Evolutionary conservation across 768 basidiomycete species (phyloP).

Genomic region (Calvatia gigantea): DNA sequence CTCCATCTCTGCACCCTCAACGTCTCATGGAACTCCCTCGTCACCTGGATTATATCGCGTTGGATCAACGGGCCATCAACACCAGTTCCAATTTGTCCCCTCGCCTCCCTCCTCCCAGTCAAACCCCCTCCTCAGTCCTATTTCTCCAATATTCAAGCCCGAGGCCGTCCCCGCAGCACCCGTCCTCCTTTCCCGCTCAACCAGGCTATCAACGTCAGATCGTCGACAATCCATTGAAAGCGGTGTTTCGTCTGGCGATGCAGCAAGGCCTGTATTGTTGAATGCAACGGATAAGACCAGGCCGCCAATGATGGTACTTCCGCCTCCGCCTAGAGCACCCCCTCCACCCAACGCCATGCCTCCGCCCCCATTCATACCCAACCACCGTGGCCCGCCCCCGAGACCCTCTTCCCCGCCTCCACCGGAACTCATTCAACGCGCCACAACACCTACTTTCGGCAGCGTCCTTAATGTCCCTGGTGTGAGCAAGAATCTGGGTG

Average conservation of each 20-base stretch:
- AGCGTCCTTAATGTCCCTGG: constrained; percentile 55
- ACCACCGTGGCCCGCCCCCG: constrained; percentile 69
- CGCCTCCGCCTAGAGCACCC: constrained; percentile 74
- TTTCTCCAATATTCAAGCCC: constrained; percentile 25
- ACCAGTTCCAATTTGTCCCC: constrained; percentile 66
- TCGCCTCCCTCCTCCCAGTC: constrained; percentile 38
- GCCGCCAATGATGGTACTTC: constrained; percentile 82
- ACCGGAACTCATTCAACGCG: constrained; percentile 86
- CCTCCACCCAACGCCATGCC: constrained; percentile 71
- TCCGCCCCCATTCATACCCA: constrained; percentile 76
- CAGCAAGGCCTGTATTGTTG: constrained; percentile 38
- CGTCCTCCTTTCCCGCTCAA: constrained; percentile 34
- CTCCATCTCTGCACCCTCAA: constrained; percentile 17
- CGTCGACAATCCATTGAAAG: constrained; percentile 74
- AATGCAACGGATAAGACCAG: constrained; percentile 69
- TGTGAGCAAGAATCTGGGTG: constrained; percentile 6
- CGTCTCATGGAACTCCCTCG: constrained; percentile 21
- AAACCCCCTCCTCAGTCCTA: constrained; percentile 21
- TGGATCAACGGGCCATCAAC: constrained; percentile 37
- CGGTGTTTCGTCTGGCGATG: constrained; percentile 47
- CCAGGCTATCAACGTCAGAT: constrained; percentile 45
- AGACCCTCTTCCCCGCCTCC: constrained; percentile 93
- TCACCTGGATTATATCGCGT: constrained; percentile 52
- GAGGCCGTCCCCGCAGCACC: constrained; percentile 38
- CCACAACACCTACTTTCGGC: constrained; percentile 82